Conservation (phyloP, 495 filamentous ascomycete species). For the Talaromyces thailandensis region DNA sequence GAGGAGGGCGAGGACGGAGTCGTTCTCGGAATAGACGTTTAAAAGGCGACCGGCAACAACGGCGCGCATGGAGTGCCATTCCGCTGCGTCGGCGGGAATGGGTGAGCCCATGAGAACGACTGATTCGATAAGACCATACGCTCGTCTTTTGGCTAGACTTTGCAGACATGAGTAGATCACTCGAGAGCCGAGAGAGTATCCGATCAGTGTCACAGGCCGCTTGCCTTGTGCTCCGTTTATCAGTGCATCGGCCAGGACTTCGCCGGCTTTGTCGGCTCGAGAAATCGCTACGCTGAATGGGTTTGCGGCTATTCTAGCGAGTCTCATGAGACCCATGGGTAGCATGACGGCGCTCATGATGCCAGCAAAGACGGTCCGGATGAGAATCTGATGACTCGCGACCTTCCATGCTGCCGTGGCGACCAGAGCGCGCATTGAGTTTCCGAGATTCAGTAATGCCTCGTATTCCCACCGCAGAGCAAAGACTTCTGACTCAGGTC, state of each 20-base stretch:
- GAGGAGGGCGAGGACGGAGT: slow-evolving; percentile 67
- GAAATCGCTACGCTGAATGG: slow-evolving; percentile 78
- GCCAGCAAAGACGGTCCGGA: slow-evolving; percentile 67
- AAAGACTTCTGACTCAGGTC: slow-evolving; percentile 64
- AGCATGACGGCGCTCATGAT: slow-evolving; percentile 63
- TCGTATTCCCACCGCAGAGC: slow-evolving; percentile 79
- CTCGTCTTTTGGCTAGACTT: slow-evolving; percentile 62
- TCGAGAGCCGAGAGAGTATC: slow-evolving; percentile 85
- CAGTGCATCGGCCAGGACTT: slow-evolving; percentile 76
- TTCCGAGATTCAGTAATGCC: slow-evolving; percentile 66
- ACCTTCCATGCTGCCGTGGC: slow-evolving; percentile 68
- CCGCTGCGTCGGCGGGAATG: slow-evolving; percentile 51
- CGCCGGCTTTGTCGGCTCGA: slow-evolving; percentile 79
- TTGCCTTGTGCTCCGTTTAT: slow-evolving; percentile 86
- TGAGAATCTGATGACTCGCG: slow-evolving; percentile 69
- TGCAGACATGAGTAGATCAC: slow-evolving; percentile 79
- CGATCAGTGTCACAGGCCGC: slow-evolving; percentile 76
- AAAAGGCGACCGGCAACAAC: slow-evolving; percentile 67
- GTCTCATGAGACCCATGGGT: slow-evolving; percentile 69
- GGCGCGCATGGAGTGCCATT: slow-evolving; percentile 61
- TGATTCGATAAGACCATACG: slow-evolving; percentile 80
- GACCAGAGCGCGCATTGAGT: slow-evolving; percentile 62
- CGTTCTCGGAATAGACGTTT: slow-evolving; percentile 71
- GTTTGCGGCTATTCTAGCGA: slow-evolving; percentile 77
- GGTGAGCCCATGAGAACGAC: slow-evolving; percentile 79